Percentiles rank a stretch among this genome's conserved stretches.
phyloP scores from a whole-genome alignment of 495 filamentous ascomycete genomes.

The Talaromyces stipitatus region DNA sequence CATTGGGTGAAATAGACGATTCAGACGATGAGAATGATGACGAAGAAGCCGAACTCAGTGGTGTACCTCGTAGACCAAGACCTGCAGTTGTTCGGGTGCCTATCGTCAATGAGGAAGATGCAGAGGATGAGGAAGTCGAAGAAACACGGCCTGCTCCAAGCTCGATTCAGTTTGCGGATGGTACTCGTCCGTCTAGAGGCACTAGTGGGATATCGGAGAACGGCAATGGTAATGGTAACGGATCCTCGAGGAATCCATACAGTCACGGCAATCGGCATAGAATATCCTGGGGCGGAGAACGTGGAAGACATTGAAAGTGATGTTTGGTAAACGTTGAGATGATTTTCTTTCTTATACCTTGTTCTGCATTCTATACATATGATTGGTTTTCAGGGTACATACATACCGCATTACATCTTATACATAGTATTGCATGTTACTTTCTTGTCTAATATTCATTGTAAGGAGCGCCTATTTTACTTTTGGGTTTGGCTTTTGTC shows the following conservation, averaged over 20 bases:
- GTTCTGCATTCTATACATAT: neutral
- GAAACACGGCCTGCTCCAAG: constrained; percentile 13
- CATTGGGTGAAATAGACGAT: constrained; percentile 59
- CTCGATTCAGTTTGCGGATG: constrained; percentile 29
- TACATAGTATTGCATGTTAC: neutral
- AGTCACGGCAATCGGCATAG: constrained; percentile 4
- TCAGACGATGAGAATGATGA: constrained; percentile 59
- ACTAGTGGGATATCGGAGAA: constrained; percentile 6
- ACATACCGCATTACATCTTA: neutral
- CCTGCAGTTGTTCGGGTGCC: constrained; percentile 12
- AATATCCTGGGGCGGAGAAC: constrained; percentile 25
- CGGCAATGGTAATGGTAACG: constrained; percentile 20
- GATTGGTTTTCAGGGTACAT: neutral
- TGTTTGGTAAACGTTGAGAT: neutral
- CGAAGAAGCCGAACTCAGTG: constrained; percentile 22
- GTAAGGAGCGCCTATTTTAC: constrained; percentile 10
- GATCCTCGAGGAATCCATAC: constrained; percentile 1
- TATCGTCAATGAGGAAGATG: constrained; percentile 26
- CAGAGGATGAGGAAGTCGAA: constrained; percentile 19
- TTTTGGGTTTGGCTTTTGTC: too few relatives aligned
- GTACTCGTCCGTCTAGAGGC: constrained; percentile 12
- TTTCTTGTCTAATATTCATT: neutral
- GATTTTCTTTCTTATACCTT: neutral
- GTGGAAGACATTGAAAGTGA: constrained; percentile 11
- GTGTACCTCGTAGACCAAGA: constrained; percentile 2